Base-by-base conservation (phyloP, 1,139 yeast species). In the Yamadazyma triangularis region DNA sequence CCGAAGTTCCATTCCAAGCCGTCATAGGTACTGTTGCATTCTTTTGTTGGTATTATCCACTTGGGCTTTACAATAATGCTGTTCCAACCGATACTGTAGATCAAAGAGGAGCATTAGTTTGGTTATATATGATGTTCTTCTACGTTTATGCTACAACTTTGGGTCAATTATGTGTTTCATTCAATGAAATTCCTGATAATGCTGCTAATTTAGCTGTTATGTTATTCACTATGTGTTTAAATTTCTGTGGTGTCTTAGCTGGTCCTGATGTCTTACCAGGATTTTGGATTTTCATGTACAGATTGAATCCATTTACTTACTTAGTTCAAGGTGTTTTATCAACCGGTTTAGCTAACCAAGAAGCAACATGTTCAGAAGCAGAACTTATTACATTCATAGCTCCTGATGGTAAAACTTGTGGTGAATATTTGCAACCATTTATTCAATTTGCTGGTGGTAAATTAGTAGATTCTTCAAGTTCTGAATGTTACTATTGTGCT, bases 231-330 rank as follows among this genome's bases (percentile, higher is more conserved):
- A 58, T 83, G 70, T 68, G 80, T 40, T 63, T 84, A 55, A 72
- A 77, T 34, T 85, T 86, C 76, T 80, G 91, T 62, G 95, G 95
- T 73, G 93, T 83, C 26, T 60, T 86, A 56, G 83, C 76, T 10
- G 69, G 79, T 22, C 75, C 80, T 19, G 51, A 59, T n/a, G 62
- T 60, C 11, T 58, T 83, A 60, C 65, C 65, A 18, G 54, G 64
- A 4, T 62, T 64, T 53, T 65, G 72, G 72, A 64, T 64, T 31
- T 86, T 83, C 63, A 66, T 69, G 73, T 69, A 67, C 63, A 68
- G 87, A 51, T 67, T 63, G 23, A 77, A 79, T 30, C 89, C 89
- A 60, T 79, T 45, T 70, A 85, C 89, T 43, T 73, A 49, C 68
- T 76, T 70, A 69, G 41, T 64, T 25, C 66, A 54, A 39, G 58